Evolutionary conservation across 345 rosid species (phyloP).

Genomic region (Sapria himalayana): DNA sequence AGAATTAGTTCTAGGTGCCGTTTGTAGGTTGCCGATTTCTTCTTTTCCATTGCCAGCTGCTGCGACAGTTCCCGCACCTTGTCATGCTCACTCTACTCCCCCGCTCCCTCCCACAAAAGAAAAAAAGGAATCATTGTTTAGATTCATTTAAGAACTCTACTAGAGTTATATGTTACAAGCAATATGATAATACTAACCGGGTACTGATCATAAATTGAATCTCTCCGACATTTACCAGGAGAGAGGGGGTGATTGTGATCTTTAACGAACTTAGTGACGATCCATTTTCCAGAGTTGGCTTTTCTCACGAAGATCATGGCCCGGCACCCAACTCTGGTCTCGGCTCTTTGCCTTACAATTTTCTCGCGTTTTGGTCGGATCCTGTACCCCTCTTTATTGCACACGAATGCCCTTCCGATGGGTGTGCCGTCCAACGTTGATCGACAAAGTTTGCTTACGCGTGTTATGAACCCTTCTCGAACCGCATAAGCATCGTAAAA

Average conservation of each 20-base stretch:
- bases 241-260: slow-evolving; percentile 76
- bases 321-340: slow-evolving; percentile 95
- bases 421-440: slow-evolving; percentile 93
- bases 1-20: slow-evolving; percentile 79
- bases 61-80: slow-evolving; percentile 81
- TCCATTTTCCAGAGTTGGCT: slow-evolving; percentile 87
- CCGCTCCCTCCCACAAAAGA: no score
- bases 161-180: no score
- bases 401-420: slow-evolving; percentile 87
- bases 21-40: slow-evolving; percentile 72
- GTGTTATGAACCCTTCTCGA: slow-evolving; percentile 63
- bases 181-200: slow-evolving; percentile 42
- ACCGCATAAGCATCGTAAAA: slow-evolving; percentile 84
- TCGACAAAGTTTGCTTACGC: slow-evolving; percentile 95
- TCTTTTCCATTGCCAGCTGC: slow-evolving; percentile 81
- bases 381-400: slow-evolving; percentile 90
- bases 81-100: slow-evolving; percentile 83
- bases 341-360: slow-evolving; percentile 84
- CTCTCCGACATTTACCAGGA: slow-evolving; percentile 80
- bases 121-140: no score
- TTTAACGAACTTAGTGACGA: slow-evolving; percentile 65
- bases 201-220: slow-evolving; percentile 84
- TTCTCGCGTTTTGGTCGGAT: slow-evolving; percentile 87
- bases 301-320: slow-evolving; percentile 96
- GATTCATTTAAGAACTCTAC: no score